phyloP scores from a whole-genome alignment of 768 basidiomycete genomes.

The Xerocomellus intermedius region DNA sequence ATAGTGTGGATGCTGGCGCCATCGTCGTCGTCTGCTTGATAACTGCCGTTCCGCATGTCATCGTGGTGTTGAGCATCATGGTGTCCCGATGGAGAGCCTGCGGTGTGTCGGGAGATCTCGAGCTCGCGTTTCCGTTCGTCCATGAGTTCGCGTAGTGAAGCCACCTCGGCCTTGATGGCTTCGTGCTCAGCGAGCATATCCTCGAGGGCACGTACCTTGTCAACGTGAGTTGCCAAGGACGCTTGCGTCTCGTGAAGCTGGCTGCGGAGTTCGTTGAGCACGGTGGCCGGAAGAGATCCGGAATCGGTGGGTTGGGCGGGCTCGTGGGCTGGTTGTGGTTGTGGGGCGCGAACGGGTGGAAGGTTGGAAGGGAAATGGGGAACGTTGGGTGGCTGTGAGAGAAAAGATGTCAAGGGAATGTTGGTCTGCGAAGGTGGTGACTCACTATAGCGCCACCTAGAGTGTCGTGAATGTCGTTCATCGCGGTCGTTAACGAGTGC shows the following conservation, averaged over 20 bases:
- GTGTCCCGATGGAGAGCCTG: slow-evolving; percentile 27
- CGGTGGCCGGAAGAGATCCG: slow-evolving; percentile 24
- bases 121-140: slow-evolving; percentile 59
- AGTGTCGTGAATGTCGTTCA: slow-evolving; percentile 91
- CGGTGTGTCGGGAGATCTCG: slow-evolving; percentile 27
- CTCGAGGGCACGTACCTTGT: slow-evolving; percentile 83
- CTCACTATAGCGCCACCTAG: slow-evolving; percentile 79
- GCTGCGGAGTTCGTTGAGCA: slow-evolving; percentile 65
- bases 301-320: slow-evolving; percentile 28
- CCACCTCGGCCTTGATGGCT: slow-evolving; percentile 73
- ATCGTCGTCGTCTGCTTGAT: slow-evolving; percentile 64
- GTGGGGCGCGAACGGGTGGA: slow-evolving; percentile 59
- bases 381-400: slow-evolving; percentile 53
- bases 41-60: slow-evolving; percentile 17
- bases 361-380: slow-evolving; percentile 63
- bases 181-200: slow-evolving; percentile 83
- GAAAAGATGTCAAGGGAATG: slow-evolving; percentile 5
- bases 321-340: slow-evolving; percentile 22
- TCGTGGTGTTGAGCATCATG: slow-evolving; percentile 18
- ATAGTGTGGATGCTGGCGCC: slow-evolving; percentile 70
- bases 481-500: slow-evolving; percentile 67
- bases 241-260: slow-evolving; percentile 85
- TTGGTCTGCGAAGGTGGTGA: slow-evolving; percentile 8
- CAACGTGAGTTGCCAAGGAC: slow-evolving; percentile 72
- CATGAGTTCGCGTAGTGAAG: slow-evolving; percentile 67